These are phyloP conservation scores for Boletus rubropictus DNA, from an alignment of 768 basidiomycete genomes.

Conservation along the genomic window DNA sequence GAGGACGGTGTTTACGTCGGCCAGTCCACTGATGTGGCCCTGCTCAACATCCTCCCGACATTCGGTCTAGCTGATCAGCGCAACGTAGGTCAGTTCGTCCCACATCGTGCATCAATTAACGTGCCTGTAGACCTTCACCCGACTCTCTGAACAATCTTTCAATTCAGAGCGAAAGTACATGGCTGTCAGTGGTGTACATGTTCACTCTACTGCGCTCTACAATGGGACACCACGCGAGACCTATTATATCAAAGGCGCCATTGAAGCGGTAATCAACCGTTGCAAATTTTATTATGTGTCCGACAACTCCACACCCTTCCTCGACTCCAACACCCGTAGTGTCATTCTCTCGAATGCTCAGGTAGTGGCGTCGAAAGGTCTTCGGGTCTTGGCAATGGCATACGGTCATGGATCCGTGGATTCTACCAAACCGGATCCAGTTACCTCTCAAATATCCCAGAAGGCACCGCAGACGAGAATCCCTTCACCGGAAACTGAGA, in stretches of 20 bases:
- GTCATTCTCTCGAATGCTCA: constrained; percentile 70
- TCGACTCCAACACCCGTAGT: constrained; percentile 63
- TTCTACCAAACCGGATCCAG: constrained; percentile 20
- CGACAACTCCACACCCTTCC: constrained; percentile 78
- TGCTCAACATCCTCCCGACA: constrained; percentile 69
- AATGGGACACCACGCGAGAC: constrained; percentile 52
- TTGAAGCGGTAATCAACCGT: constrained; percentile 78
- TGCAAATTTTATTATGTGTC: constrained; percentile 89
- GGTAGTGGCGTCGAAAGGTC: constrained; percentile 63
- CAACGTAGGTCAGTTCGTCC: constrained; percentile 40
- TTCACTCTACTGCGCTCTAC: constrained; percentile 25
- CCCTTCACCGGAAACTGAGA: constrained; percentile 33
- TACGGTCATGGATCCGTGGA: constrained; percentile 70
- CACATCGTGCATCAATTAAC: constrained; percentile 4
- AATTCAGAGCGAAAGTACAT: constrained; percentile 92
- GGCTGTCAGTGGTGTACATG: constrained; percentile 76
- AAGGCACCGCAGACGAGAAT: constrained; percentile 25
- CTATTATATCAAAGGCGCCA: constrained; percentile 89
- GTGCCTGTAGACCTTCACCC: constrained; percentile 51
- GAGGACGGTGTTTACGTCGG: constrained; percentile 74
- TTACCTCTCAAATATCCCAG: constrained; percentile 15
- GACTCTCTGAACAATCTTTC: constrained; percentile 80
- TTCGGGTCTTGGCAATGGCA: constrained; percentile 89
- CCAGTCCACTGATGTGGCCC: constrained; percentile 89
- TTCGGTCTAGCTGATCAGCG: constrained; percentile 70